Percentiles rank a stretch among this genome's conserved stretches.
These are phyloP conservation scores for Voacanga thouarsii DNA, from an alignment of 257 asterid species.

Conservation along the genomic window DNA sequence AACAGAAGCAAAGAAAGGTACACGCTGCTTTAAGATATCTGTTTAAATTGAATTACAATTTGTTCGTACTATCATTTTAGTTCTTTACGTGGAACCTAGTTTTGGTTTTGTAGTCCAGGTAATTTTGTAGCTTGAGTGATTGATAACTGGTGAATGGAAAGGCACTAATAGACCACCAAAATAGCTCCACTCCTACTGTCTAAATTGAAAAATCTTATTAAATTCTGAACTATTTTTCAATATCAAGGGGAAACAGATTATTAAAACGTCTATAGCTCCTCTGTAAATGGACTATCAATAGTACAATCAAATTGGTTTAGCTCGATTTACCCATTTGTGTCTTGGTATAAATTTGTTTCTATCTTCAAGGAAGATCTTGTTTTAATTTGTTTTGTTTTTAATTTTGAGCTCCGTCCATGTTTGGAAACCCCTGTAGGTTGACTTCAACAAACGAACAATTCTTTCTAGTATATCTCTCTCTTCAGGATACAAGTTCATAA, in stretches of 20 bases:
- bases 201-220: background rate
- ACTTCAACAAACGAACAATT: too few relatives aligned
- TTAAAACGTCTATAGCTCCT: background rate
- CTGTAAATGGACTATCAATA: background rate
- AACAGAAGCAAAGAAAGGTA: slow-evolving; percentile 26
- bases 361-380: background rate
- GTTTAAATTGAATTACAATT: background rate
- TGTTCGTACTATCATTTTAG: background rate
- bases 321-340: background rate
- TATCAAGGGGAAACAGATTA: background rate
- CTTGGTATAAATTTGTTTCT: background rate
- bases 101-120: background rate
- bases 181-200: background rate
- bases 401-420: background rate
- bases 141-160: background rate
- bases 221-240: too few relatives aligned
- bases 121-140: background rate
- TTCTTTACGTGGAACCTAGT: background rate
- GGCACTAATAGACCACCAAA: background rate
- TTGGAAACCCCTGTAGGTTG: too few relatives aligned
- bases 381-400: too few relatives aligned
- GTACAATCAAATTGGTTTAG: background rate
- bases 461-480: too few relatives aligned
- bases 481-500: too few relatives aligned
- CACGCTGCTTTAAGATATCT: background rate